Evolutionary conservation across 1,284 basidiomycete species (phyloP).

Genomic region (Laetiporus sulphureus): DNA sequence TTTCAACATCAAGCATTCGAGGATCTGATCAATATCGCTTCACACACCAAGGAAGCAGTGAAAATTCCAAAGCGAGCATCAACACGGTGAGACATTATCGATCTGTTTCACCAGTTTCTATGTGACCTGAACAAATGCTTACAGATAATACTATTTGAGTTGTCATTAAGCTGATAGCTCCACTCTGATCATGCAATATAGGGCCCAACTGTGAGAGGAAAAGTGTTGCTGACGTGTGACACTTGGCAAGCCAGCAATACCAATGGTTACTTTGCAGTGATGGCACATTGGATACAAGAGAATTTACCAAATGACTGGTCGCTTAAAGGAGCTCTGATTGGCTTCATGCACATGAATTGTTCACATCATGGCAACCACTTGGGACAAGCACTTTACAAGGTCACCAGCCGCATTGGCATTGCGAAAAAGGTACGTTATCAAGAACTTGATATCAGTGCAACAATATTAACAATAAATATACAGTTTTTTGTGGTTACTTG

Average conservation of each 20-base stretch:
- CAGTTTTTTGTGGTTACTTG: not conserved
- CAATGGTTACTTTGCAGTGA: slow-evolving; percentile 26
- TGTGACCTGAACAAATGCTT: too few species aligned
- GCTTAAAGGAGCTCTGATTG: not conserved
- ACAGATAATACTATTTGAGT: too few species aligned
- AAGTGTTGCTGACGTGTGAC: not conserved
- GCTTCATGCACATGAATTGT: not conserved
- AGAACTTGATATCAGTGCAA: not conserved
- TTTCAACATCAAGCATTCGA: too few species aligned
- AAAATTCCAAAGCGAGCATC: too few species aligned
- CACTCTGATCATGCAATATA: too few species aligned
- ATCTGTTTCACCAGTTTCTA: too few species aligned
- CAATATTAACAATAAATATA: too few species aligned
- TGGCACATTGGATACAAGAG: slow-evolving; percentile 4
- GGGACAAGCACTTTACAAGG: too few species aligned
- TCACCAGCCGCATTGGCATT: not conserved
- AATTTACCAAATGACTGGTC: not conserved
- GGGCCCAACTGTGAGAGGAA: not conserved
- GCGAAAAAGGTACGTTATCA: not conserved
- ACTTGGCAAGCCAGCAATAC: slow-evolving; percentile 1
- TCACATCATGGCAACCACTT: not conserved
- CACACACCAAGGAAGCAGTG: too few species aligned
- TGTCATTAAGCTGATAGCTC: too few species aligned
- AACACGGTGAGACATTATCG: too few species aligned
- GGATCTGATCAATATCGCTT: too few species aligned